Percentiles rank a stretch among this genome's conserved stretches.
Evolutionary conservation across 2,329 filamentous ascomycete genomes (phyloP).

Genomic region (Bertia moriformis): DNA sequence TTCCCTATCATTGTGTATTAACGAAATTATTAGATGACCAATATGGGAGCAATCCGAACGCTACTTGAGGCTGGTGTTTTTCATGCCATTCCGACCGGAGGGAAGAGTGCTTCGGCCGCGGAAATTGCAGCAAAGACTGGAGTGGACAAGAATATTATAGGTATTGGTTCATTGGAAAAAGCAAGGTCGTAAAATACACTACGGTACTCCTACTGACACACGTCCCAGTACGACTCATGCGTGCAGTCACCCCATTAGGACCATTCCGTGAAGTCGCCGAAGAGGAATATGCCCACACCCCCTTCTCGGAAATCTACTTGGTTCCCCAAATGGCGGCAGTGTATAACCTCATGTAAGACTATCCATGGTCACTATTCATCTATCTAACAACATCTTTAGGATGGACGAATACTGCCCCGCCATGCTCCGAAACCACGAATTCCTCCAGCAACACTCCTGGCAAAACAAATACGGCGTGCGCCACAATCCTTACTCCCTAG

Average conservation of each 20-base stretch:
- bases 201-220: slow-evolving; percentile 5
- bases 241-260: slow-evolving; percentile 6
- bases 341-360: slow-evolving; percentile 6
- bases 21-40: slow-evolving; percentile 5
- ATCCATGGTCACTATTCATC: too few species aligned
- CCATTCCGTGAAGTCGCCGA: slow-evolving; percentile 7
- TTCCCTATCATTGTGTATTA: slow-evolving; percentile 1
- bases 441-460: slow-evolving; percentile 6
- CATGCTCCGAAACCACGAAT: slow-evolving; percentile 6
- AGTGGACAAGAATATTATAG: neutral
- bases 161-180: neutral
- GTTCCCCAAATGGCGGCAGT: slow-evolving; percentile 5
- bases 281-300: slow-evolving; percentile 8
- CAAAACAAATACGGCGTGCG: slow-evolving; percentile 5
- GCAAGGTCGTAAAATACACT: slow-evolving; percentile 1
- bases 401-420: slow-evolving; percentile 5
- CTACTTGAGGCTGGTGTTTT: slow-evolving; percentile 9
- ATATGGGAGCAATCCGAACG: slow-evolving; percentile 7
- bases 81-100: slow-evolving; percentile 8
- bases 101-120: slow-evolving; percentile 3
- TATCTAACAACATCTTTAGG: too few species aligned
- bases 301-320: slow-evolving; percentile 7
- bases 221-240: slow-evolving; percentile 9
- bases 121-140: slow-evolving; percentile 5
- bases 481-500: slow-evolving; percentile 7